Base-by-base conservation (phyloP, 2,329 filamentous ascomycete genomes). In the Diaporthe sp. region DNA sequence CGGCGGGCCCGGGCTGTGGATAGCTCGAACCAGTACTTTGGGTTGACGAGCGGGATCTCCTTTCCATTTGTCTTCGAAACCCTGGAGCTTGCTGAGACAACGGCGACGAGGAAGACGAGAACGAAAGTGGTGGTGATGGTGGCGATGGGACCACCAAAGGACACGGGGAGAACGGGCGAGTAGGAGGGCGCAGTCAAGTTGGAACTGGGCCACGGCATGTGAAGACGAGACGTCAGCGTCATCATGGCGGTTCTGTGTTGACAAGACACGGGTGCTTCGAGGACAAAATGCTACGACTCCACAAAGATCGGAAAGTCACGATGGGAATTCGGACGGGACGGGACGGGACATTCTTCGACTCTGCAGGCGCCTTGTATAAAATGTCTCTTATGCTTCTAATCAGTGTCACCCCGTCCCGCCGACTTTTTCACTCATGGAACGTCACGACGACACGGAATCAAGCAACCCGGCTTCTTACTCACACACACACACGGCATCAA, bases 1-100 rank as follows among this genome's bases (percentile, higher is more conserved):
- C 38, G 71, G 22, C 60, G 40, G 47, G 58, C 40, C 7, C 60
- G 55, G 30, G 42, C 17, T 22, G 55, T 38, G 38, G 47, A 45
- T 19, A 68, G 60, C 60, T 73, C 71, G 22, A 33, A 66, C 35
- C 35, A 54, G 15, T 50, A 38, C 38, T 47, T 73, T 35, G 58
- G 60, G 47, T 73, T 73, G 10, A 73, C 38, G 9, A 67, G 19
- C 4, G 71, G 47, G 28, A 68, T 35, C 1, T 12, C 22, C 22
- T 73, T 55, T 1, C 38, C 50, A 8, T 54, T 42, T 9, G 40
- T 22, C 33, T 2, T 58, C 8, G 60, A 6, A 6, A 33, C 19
- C 19, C 35, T 73, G 22, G 19, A 17, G 9, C 19, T 35, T 35
- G 47, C n/a, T 15, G 60, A 67, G 28, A 73, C 33, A 15, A 58